These are phyloP conservation scores for Talaromyces verruculosus DNA, from an alignment of 2,329 filamentous ascomycete genomes.

Conservation along the genomic window DNA sequence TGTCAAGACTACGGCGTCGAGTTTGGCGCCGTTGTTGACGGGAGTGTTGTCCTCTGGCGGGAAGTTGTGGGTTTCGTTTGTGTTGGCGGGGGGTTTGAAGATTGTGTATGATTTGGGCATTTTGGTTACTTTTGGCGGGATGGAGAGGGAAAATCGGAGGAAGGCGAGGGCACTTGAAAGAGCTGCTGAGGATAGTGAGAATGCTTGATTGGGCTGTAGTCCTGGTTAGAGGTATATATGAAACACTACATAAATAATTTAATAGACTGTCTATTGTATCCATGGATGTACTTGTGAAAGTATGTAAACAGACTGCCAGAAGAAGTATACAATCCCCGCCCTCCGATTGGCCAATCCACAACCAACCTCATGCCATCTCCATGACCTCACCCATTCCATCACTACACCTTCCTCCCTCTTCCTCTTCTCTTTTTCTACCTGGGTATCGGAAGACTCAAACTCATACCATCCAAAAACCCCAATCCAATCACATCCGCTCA, in stretches of 20 bases:
- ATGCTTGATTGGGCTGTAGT: background rate
- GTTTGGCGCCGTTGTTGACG: slow-evolving; percentile 62
- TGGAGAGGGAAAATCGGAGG: slow-evolving; percentile 24
- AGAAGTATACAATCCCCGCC: background rate
- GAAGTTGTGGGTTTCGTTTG: slow-evolving; percentile 63
- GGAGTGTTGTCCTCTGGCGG: slow-evolving; percentile 60
- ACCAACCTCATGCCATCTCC: background rate
- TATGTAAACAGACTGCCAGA: background rate
- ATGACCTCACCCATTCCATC: slow-evolving; percentile 4
- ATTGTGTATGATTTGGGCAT: slow-evolving; percentile 61
- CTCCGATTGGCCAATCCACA: background rate
- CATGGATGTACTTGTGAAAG: background rate
- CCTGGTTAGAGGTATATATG: too few relatives aligned
- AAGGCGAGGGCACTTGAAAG: background rate
- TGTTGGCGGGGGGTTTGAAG: slow-evolving; percentile 63
- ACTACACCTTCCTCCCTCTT: background rate
- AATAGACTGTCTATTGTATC: background rate
- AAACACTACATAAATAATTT: too few relatives aligned
- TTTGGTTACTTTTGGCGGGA: slow-evolving; percentile 50
- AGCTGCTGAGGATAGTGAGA: background rate
- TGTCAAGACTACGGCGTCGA: slow-evolving; percentile 65
- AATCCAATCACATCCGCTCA: background rate
- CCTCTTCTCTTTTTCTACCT: background rate
- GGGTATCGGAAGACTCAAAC: background rate
- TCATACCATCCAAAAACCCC: background rate